Evolutionary conservation across 1,284 basidiomycete species (phyloP).

Genomic region (Irpex lacteus): DNA sequence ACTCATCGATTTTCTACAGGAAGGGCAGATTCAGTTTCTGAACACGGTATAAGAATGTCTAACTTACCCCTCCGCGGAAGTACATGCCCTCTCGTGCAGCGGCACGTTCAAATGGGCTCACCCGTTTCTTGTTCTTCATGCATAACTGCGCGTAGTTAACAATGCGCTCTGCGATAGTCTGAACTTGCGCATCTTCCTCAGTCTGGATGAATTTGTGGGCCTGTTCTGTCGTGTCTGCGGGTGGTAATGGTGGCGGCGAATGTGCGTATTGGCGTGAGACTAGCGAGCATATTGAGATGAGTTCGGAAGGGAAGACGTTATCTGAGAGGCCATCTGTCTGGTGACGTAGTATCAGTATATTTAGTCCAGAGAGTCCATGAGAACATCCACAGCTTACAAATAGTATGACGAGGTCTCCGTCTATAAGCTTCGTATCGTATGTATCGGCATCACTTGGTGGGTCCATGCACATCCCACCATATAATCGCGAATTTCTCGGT

Average conservation of each 20-base stretch:
- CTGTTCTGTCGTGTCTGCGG: background rate
- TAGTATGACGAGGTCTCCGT: conserved; percentile 71
- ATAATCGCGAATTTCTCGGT: conserved; percentile 43
- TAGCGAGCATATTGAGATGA: conserved; percentile 64
- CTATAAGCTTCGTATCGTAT: conserved; percentile 62
- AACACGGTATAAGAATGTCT: background rate
- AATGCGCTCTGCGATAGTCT: conserved; percentile 68
- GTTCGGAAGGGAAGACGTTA: conserved; percentile 77
- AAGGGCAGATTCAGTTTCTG: conserved; percentile 9
- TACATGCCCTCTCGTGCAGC: conserved; percentile 61
- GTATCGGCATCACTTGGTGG: conserved; percentile 63
- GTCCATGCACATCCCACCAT: conserved; percentile 51
- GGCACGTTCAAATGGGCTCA: conserved; percentile 70
- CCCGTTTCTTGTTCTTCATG: conserved; percentile 59
- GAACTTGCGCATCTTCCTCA: conserved; percentile 56
- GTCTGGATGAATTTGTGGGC: conserved; percentile 7
- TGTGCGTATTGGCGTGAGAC: conserved; percentile 42
- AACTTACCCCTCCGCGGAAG: conserved; percentile 63
- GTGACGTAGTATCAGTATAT: background rate
- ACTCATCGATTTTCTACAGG: conserved; percentile 63
- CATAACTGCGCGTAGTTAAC: conserved; percentile 68
- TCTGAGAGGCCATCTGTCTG: conserved; percentile 88
- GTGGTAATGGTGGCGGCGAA: conserved; percentile 31
- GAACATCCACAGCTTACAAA: conserved; percentile 48
- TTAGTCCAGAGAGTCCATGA: background rate